Percentiles rank a stretch among this genome's conserved stretches.
phyloP scores from a whole-genome alignment of 2,329 filamentous ascomycete species.

The Calonectria honghensis region DNA sequence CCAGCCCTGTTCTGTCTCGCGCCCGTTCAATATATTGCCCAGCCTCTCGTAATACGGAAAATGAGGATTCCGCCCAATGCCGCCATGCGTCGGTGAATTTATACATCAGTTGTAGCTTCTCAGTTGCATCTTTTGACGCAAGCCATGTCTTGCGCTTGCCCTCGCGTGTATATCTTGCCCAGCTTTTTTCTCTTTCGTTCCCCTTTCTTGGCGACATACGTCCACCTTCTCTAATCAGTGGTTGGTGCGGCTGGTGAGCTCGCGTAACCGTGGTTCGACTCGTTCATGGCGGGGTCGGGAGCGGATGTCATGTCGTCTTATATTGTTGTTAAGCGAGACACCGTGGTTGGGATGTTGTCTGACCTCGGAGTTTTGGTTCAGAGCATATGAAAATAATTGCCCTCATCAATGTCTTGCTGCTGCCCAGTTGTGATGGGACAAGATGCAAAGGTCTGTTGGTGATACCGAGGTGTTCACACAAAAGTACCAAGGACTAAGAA shows the following conservation, averaged over 20 bases:
- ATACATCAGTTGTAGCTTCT: constrained; percentile 4
- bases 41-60: constrained; percentile 9
- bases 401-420: not conserved
- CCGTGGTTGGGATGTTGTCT: not conserved
- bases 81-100: not conserved
- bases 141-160: not conserved
- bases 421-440: not conserved
- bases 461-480: not conserved
- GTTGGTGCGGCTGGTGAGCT: not conserved
- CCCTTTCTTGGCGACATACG: too few relatives aligned
- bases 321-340: not conserved
- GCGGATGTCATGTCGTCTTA: not conserved
- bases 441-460: not conserved
- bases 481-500: not conserved
- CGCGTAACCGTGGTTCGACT: not conserved
- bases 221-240: not conserved
- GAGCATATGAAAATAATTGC: not conserved
- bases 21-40: not conserved
- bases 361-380: not conserved
- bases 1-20: not conserved
- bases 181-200: too few relatives aligned
- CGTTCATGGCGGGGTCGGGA: not conserved
- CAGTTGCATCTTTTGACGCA: not conserved
- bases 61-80: not conserved
- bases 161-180: too few relatives aligned